Evolutionary conservation across 202 grass and related monocot species (phyloP).

Genomic region (Tripidium arundinaceum): DNA sequence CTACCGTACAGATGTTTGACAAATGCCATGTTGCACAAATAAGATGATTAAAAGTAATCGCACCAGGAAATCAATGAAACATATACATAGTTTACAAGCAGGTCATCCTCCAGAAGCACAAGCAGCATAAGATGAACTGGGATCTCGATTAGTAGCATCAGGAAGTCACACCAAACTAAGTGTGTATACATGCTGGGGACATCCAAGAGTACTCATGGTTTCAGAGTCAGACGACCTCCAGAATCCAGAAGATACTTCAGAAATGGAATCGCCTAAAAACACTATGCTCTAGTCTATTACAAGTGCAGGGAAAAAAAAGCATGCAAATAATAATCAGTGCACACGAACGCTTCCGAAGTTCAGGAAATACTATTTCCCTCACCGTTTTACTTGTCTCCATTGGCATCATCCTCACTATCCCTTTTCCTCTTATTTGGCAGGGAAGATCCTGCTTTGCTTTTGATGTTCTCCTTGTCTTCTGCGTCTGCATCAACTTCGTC

Average conservation of each 20-base stretch:
- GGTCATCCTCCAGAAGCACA: too few species aligned
- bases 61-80: too few species aligned
- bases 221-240: neutral
- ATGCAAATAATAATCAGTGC: neutral
- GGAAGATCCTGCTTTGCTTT: conserved; percentile 23
- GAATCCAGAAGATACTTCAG: neutral
- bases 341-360: neutral
- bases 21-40: too few species aligned
- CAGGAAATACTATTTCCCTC: neutral
- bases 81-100: too few species aligned
- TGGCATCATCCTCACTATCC: conserved; percentile 18
- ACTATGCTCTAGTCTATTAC: neutral
- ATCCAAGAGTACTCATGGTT: neutral
- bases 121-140: too few species aligned
- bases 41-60: too few species aligned
- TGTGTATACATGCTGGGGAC: neutral
- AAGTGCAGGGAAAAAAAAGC: neutral
- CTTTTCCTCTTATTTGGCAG: conserved; percentile 66
- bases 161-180: neutral
- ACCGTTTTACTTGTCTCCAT: neutral
- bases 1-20: too few species aligned
- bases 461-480: conserved; percentile 29
- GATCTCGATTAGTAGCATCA: neutral
- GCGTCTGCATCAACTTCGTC: conserved; percentile 26
- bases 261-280: neutral